Evolutionary conservation across 805 yeast species (phyloP).

Genomic region (Hanseniaspora mollemarum): DNA sequence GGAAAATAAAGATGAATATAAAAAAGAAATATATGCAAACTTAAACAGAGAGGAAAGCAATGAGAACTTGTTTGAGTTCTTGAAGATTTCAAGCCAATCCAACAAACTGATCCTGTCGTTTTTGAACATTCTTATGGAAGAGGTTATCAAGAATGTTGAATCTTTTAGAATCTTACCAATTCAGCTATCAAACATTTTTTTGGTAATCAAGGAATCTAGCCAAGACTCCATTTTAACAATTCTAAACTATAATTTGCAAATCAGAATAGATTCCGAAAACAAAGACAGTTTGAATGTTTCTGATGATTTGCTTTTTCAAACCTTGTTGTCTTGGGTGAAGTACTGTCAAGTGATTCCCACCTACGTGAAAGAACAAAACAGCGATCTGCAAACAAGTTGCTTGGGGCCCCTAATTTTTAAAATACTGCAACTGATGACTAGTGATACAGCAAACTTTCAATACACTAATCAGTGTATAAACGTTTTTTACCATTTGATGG

Average conservation of each 20-base stretch:
- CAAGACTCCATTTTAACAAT: constrained; percentile 28
- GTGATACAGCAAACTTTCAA: constrained; percentile 22
- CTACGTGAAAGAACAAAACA: neutral
- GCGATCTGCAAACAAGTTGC: neutral
- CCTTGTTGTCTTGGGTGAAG: constrained; percentile 27
- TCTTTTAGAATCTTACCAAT: constrained; percentile 20
- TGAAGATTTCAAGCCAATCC: constrained; percentile 19
- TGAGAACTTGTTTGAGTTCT: constrained; percentile 22
- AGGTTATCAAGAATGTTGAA: constrained; percentile 26
- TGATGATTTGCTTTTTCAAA: constrained; percentile 22
- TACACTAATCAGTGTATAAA: constrained; percentile 24
- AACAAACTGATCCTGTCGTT: constrained; percentile 24
- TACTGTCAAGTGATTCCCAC: constrained; percentile 18
- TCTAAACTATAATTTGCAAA: constrained; percentile 4
- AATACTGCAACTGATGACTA: constrained; percentile 25
- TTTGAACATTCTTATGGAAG: constrained; percentile 29
- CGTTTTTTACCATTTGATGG: constrained; percentile 21
- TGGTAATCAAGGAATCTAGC: constrained; percentile 27
- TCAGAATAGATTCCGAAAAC: neutral
- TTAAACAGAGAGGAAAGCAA: constrained; percentile 22
- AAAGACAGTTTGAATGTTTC: neutral
- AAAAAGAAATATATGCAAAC: constrained; percentile 14
- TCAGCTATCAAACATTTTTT: constrained; percentile 24
- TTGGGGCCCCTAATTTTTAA: constrained; percentile 25
- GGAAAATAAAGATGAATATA: neutral